phyloP scores from a whole-genome alignment of 129 eudicot species.

The Centrapalus pauciflorus region DNA sequence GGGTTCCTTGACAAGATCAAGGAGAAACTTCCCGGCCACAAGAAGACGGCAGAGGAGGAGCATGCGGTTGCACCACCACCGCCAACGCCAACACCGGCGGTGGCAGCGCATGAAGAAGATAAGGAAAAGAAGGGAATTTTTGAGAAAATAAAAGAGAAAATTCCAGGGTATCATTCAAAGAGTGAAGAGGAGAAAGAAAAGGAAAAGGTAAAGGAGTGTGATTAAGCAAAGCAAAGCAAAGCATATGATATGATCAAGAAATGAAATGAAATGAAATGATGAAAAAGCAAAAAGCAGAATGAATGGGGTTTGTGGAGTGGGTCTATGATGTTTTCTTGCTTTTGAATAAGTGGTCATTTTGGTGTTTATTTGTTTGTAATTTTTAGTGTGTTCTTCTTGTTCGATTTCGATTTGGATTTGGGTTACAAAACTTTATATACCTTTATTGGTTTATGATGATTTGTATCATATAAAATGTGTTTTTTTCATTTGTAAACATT shows the following conservation, averaged over 20 bases:
- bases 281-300: conserved; percentile 18
- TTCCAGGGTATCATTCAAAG: conserved; percentile 80
- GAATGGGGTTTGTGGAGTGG: conserved; percentile 19
- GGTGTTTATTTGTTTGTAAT: conserved; percentile 7
- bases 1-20: conserved; percentile 78
- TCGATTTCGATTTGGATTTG: conserved; percentile 11
- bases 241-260: too few species aligned
- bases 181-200: conserved; percentile 55
- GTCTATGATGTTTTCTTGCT: conserved; percentile 13
- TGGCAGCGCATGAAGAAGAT: conserved; percentile 21
- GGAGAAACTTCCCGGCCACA: conserved; percentile 76
- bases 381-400: conserved; percentile 25
- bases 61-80: conserved; percentile 18
- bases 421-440: conserved; percentile 17
- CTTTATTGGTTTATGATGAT: conserved; percentile 11
- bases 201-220: conserved; percentile 41
- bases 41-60: conserved; percentile 44
- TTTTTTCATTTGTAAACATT: conserved; percentile 11
- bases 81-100: conserved; percentile 34
- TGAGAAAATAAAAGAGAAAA: conserved; percentile 90
- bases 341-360: conserved; percentile 16
- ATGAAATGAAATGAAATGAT: too few species aligned
- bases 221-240: too few species aligned
- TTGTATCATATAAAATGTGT: conserved; percentile 8
- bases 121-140: conserved; percentile 81